phyloP scores from a whole-genome alignment of 306 rosid genomes.

The Cicer bijugum region DNA sequence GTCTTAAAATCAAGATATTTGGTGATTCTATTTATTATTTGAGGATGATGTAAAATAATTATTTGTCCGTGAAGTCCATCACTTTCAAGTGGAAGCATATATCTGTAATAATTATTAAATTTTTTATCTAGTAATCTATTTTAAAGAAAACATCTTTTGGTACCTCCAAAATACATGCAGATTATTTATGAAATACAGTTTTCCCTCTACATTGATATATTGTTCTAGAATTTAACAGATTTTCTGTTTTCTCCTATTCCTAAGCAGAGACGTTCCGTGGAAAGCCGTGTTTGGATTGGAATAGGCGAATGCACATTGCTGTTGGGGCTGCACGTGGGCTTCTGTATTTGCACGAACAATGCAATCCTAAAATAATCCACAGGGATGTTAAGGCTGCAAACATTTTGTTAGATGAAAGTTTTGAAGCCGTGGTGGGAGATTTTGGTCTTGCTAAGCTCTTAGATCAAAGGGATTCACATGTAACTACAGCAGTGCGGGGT shows the following conservation, averaged over 20 bases:
- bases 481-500: conserved; percentile 95
- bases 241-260: conserved; percentile 25
- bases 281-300: conserved; percentile 91
- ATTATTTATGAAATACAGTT: neutral
- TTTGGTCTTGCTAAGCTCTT: conserved; percentile 96
- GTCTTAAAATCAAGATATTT: conserved; percentile 26
- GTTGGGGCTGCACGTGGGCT: conserved; percentile 93
- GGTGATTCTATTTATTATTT: conserved; percentile 2
- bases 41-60: neutral
- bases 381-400: conserved; percentile 99
- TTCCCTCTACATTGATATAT: neutral
- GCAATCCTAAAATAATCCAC: conserved; percentile 91
- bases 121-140: conserved; percentile 1
- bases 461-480: conserved; percentile 94
- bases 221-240: conserved; percentile 16
- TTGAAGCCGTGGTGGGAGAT: conserved; percentile 98
- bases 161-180: conserved; percentile 13
- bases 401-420: conserved; percentile 85
- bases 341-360: conserved; percentile 88
- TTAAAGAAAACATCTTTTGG: neutral
- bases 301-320: conserved; percentile 72
- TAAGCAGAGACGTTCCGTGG: conserved; percentile 66
- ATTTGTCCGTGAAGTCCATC: conserved; percentile 17
- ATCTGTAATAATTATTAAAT: conserved; percentile 20
- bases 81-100: conserved; percentile 15